phyloP scores from a whole-genome alignment of 192 early-diverging fungal genomes.

The Coemansia sp. region DNA sequence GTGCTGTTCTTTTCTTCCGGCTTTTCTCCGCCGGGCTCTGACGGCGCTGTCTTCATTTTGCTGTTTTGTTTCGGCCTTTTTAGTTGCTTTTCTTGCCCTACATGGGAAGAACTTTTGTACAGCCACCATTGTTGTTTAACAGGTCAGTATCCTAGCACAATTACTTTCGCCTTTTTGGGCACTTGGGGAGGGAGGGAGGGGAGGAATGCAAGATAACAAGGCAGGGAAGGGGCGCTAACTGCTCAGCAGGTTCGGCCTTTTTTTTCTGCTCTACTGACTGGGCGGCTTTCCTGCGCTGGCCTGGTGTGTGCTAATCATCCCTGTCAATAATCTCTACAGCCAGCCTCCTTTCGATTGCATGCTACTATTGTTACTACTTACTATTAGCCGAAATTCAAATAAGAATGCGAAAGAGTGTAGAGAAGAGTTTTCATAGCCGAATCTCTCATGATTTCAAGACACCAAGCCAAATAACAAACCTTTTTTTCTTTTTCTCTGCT shows the following conservation, averaged over 20 bases:
- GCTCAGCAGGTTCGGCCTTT: background rate
- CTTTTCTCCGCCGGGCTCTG: background rate
- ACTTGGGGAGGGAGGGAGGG: background rate
- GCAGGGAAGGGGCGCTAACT: background rate
- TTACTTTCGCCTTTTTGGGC: background rate
- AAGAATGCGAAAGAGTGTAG: too few species aligned
- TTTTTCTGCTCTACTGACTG: background rate
- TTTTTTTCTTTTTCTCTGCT: too few species aligned
- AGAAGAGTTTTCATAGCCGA: too few species aligned
- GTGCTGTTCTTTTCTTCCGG: background rate
- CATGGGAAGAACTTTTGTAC: too few species aligned
- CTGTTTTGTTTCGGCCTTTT: background rate
- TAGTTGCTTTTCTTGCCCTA: too few species aligned
- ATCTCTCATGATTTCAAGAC: too few species aligned
- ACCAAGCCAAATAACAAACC: too few species aligned
- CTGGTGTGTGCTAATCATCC: background rate
- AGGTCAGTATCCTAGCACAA: too few species aligned
- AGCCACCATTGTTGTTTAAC: too few species aligned
- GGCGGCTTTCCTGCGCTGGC: background rate
- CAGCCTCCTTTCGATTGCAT: background rate
- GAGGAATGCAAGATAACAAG: background rate
- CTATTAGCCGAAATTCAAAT: too few species aligned
- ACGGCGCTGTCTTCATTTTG: constrained; percentile 2
- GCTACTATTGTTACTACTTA: too few species aligned
- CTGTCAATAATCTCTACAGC: background rate